Conservation (phyloP, 2,329 filamentous ascomycete genomes). For the Beauveria bassiana region DNA sequence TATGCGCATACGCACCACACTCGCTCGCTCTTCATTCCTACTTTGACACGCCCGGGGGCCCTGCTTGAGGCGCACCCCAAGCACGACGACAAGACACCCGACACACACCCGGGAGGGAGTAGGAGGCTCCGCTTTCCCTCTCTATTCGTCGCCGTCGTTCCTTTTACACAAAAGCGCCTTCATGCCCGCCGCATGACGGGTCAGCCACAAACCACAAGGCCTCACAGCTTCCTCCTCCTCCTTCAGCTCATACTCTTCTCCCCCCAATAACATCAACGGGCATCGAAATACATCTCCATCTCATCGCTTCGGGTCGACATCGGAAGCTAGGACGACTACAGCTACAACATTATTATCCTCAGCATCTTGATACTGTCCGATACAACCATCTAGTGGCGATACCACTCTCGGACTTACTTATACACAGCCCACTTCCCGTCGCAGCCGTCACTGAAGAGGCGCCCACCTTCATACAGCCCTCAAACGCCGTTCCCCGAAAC, state of each 20-base stretch:
- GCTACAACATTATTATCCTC: not conserved
- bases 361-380: not conserved
- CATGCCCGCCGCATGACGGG: conserved; percentile 9
- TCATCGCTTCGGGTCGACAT: not conserved
- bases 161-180: conserved; percentile 9
- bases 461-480: not conserved
- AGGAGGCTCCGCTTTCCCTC: conserved; percentile 7
- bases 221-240: not conserved
- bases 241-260: not conserved
- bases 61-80: no score
- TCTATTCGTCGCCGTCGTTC: not conserved
- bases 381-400: conserved; percentile 2
- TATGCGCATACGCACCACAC: not conserved
- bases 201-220: conserved; percentile 9
- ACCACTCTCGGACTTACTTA: not conserved
- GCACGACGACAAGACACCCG: no score
- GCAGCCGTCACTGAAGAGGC: conserved; percentile 1
- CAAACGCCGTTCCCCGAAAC: not conserved
- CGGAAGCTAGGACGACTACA: not conserved
- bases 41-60: no score
- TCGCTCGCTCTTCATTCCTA: not conserved
- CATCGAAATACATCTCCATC: not conserved
- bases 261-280: not conserved
- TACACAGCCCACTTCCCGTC: conserved; percentile 9
- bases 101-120: not conserved